These are phyloP conservation scores for Neospora caninum DNA, from an alignment of 169 alveolate species.

Conservation along the genomic window DNA sequence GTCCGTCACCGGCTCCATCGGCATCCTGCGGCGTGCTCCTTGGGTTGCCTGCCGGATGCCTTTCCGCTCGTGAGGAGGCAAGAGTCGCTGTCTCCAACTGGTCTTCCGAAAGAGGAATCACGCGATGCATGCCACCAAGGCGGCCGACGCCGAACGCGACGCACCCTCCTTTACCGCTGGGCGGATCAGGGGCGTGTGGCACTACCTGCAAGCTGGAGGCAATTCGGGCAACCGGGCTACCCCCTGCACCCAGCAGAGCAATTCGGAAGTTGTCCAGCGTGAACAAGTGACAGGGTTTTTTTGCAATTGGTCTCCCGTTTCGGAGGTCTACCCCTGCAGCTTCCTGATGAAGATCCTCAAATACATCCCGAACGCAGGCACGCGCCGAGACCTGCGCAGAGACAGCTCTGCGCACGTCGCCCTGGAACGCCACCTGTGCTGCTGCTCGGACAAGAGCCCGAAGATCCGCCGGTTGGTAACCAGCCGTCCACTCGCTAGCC, in stretches of 20 bases:
- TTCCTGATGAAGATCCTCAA: not conserved
- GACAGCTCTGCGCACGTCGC: not conserved
- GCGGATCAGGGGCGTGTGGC: not conserved
- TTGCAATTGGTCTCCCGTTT: not conserved
- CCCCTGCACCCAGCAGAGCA: not conserved
- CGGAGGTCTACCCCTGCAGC: not conserved
- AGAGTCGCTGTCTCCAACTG: not conserved
- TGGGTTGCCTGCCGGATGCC: not conserved
- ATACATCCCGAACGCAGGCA: not conserved
- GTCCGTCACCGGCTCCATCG: not conserved
- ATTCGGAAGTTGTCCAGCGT: not conserved
- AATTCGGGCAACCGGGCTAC: not conserved
- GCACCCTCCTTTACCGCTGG: not conserved
- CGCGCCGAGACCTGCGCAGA: not conserved
- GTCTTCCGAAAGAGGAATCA: not conserved
- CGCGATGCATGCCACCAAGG: not conserved
- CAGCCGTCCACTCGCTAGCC: slow-evolving; percentile 9
- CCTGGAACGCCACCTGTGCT: not conserved
- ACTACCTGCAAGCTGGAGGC: not conserved
- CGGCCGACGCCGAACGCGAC: not conserved
- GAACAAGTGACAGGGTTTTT: not conserved
- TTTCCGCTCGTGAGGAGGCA: not conserved
- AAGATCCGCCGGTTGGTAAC: slow-evolving; percentile 19
- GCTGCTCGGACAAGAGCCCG: slow-evolving; percentile 13
- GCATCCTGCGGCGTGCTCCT: not conserved